These are phyloP conservation scores for Cochlearia excelsa DNA, from an alignment of 345 rosid species.

Conservation along the genomic window DNA sequence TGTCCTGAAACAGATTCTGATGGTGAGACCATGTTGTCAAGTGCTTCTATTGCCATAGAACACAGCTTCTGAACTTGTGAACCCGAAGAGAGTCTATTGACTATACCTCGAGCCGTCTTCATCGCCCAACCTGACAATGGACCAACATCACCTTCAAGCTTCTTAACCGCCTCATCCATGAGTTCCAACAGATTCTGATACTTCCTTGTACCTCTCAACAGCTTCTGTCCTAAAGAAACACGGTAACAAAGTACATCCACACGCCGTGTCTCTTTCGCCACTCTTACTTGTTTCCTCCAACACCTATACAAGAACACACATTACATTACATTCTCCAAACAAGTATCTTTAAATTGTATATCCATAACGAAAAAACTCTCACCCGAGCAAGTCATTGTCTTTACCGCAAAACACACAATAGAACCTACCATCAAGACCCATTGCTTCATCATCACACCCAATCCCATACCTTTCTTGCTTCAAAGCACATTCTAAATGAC, in stretches of 20 bases:
- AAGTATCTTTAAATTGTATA: neutral
- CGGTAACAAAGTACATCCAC: conserved; percentile 91
- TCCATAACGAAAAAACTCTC: conserved; percentile 11
- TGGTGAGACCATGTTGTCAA: conserved; percentile 52
- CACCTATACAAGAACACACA: conserved; percentile 43
- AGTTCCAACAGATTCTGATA: conserved; percentile 50
- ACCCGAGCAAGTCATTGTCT: conserved; percentile 85
- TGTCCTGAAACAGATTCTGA: conserved; percentile 18
- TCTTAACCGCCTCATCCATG: conserved; percentile 68
- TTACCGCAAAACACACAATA: conserved; percentile 69
- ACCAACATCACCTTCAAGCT: conserved; percentile 86
- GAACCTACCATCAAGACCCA: conserved; percentile 67
- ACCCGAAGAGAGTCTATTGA: conserved; percentile 80
- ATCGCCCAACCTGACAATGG: conserved; percentile 73
- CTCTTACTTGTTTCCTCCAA: conserved; percentile 85
- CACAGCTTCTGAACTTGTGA: conserved; percentile 74
- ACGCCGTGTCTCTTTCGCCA: conserved; percentile 72
- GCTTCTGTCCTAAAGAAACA: conserved; percentile 68
- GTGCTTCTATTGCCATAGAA: conserved; percentile 55
- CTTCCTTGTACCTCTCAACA: conserved; percentile 56
- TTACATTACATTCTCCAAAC: conserved; percentile 13
- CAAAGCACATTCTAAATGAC: conserved; percentile 87
- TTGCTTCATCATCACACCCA: conserved; percentile 42
- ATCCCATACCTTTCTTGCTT: conserved; percentile 65
- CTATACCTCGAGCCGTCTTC: conserved; percentile 86